Evolutionary conservation across 2,329 filamentous ascomycete species (phyloP).

Genomic region (Arthrinium puccinioides): DNA sequence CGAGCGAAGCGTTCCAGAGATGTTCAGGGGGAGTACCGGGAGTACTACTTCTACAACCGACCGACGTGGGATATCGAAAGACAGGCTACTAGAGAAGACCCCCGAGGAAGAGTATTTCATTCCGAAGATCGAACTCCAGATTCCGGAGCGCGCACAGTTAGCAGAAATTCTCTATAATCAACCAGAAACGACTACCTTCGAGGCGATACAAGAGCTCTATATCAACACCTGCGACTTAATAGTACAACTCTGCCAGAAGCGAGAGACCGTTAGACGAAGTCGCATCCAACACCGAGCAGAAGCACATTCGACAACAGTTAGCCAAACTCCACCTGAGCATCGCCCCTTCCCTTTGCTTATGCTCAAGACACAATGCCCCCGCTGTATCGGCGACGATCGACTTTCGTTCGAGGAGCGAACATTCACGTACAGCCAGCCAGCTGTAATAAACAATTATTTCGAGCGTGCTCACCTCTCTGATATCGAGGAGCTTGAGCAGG

Average conservation of each 20-base stretch:
- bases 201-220: slow-evolving; percentile 5
- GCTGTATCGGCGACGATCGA: slow-evolving; percentile 11
- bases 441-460: slow-evolving; percentile 15
- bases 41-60: slow-evolving; percentile 20
- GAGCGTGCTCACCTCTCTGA: slow-evolving; percentile 11
- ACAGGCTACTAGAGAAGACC: slow-evolving; percentile 11
- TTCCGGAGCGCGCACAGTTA: slow-evolving; percentile 10
- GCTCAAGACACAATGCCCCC: slow-evolving; percentile 10
- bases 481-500: slow-evolving; percentile 7
- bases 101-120: slow-evolving; percentile 9
- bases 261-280: slow-evolving; percentile 7
- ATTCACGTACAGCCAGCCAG: slow-evolving; percentile 9
- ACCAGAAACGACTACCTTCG: slow-evolving; percentile 8
- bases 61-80: slow-evolving; percentile 20
- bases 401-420: slow-evolving; percentile 9
- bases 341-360: slow-evolving; percentile 12
- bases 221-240: slow-evolving; percentile 9
- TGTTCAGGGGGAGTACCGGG: slow-evolving; percentile 14
- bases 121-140: slow-evolving; percentile 8
- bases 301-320: not conserved
- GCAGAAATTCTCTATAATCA: slow-evolving; percentile 8
- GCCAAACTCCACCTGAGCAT: slow-evolving; percentile 5
- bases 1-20: slow-evolving; percentile 8
- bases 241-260: slow-evolving; percentile 6
- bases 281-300: not conserved